These are phyloP conservation scores for Umbelopsis vinacea DNA, from an alignment of 192 early-diverging fungal genomes.

Conservation along the genomic window DNA sequence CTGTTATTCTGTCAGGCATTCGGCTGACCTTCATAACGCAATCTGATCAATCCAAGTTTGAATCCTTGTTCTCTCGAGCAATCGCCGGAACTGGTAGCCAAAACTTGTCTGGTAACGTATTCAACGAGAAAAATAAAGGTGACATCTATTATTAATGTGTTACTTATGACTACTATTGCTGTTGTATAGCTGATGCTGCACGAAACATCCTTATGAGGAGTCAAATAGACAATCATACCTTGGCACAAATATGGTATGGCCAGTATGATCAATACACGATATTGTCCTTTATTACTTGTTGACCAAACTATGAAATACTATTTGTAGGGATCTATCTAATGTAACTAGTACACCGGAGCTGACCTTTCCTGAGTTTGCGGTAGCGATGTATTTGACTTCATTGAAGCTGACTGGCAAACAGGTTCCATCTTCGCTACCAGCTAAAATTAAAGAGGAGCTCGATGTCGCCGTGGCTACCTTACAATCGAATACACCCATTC, in stretches of 20 bases:
- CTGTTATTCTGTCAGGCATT: slow-evolving; percentile 26
- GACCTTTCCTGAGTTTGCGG: slow-evolving; percentile 65
- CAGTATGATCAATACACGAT: neutral
- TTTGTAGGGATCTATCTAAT: slow-evolving; percentile 61
- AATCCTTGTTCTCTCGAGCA: slow-evolving; percentile 37
- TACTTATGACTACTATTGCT: neutral
- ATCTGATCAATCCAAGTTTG: slow-evolving; percentile 46
- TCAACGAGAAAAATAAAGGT: neutral
- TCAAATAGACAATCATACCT: slow-evolving; percentile 35
- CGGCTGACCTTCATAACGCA: slow-evolving; percentile 46
- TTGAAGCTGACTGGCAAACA: slow-evolving; percentile 56
- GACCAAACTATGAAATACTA: neutral
- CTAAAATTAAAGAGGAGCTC: slow-evolving; percentile 54
- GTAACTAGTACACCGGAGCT: slow-evolving; percentile 50
- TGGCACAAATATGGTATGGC: slow-evolving; percentile 49
- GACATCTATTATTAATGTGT: neutral
- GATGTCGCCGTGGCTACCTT: slow-evolving; percentile 29
- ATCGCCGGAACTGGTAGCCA: slow-evolving; percentile 15
- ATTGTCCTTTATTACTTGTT: neutral
- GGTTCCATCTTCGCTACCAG: slow-evolving; percentile 56
- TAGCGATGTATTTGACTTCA: slow-evolving; percentile 70
- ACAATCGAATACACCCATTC: slow-evolving; percentile 24
- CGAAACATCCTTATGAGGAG: slow-evolving; percentile 42
- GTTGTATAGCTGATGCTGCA: slow-evolving; percentile 36
- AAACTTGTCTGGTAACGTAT: slow-evolving; percentile 36